Base-by-base conservation (phyloP, 257 asterid species). In the Gentiana dahurica region DNA sequence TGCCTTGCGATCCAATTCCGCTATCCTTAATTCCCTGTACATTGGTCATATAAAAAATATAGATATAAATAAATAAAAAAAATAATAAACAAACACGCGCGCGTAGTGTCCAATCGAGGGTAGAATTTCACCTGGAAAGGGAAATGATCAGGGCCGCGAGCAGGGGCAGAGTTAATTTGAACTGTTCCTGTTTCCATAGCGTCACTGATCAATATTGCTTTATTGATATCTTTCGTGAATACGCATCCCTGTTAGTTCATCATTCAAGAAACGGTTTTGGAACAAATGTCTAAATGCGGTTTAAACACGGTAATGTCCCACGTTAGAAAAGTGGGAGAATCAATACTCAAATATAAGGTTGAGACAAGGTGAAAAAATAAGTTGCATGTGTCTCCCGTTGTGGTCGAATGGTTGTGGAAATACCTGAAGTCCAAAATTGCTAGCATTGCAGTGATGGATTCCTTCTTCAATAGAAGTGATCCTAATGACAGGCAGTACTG, bases 111-210 rank as follows among this genome's bases (percentile, higher is more conserved):
- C 44, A 39, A 1, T 7, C 4, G 44, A 39, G 36, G 12, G 8
- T 34, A 9, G 46, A 37, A 53, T 1, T 51, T 72, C 34, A 85
- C 97, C 90, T 90, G 97, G 68, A 87, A 90, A 1, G 98, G 98
- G 9, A 91, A 91, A 79, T 91, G 98, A 47, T 91, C 98, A 0
- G 98, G 98, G 3, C 98, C 98, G 13, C 98, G 94, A 41, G 98
- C 96, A 0, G 98, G 98, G 35, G 98, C 95, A 0, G 98, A 87
- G 81, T 91, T 91, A 61, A 91, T 87, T 80, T 87, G 98, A 54
- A 91, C 88, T 0, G 97, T 87, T 45, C 98, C 96, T 0, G 85
- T 71, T 71, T 91, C 98, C 98, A 91, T 91, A 8, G 98, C 98
- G 39, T 91, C 97, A 45, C 98, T 81, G 24, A 91, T 91, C 74